Evolutionary conservation across 306 rosid genomes (phyloP).

Genomic region (Pyrus communis): DNA sequence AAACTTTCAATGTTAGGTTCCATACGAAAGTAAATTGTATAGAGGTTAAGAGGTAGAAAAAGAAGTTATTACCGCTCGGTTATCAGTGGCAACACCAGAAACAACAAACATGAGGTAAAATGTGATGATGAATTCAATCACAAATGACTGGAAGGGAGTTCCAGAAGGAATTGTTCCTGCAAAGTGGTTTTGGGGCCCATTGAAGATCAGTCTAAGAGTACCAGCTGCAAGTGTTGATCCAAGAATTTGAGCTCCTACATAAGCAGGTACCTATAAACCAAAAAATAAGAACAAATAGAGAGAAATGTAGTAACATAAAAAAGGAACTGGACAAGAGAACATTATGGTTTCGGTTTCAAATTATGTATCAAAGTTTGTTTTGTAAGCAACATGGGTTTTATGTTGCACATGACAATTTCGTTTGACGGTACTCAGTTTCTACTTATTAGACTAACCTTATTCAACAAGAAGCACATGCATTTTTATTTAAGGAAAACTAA

Average conservation of each 20-base stretch:
- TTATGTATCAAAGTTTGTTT: not conserved
- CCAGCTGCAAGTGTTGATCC: slow-evolving; percentile 78
- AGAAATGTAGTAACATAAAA: not conserved
- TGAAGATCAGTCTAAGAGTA: slow-evolving; percentile 52
- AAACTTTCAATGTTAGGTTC: too few species aligned
- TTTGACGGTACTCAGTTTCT: too few species aligned
- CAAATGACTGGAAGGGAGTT: slow-evolving; percentile 51
- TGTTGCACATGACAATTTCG: not conserved
- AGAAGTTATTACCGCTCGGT: slow-evolving; percentile 49
- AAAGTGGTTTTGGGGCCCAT: slow-evolving; percentile 35
- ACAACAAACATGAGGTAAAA: slow-evolving; percentile 72
- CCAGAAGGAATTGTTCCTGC: slow-evolving; percentile 58
- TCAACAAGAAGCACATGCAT: not conserved
- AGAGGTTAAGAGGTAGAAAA: not conserved
- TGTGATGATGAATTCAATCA: slow-evolving; percentile 73
- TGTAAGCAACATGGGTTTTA: not conserved
- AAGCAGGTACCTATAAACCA: slow-evolving; percentile 56
- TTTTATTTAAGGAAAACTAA: too few species aligned
- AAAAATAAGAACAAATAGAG: not conserved
- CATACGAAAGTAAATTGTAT: too few species aligned
- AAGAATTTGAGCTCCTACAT: slow-evolving; percentile 48
- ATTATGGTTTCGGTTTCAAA: not conserved
- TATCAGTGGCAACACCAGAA: slow-evolving; percentile 77
- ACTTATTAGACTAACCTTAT: not conserved
- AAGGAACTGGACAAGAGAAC: not conserved